phyloP scores from a whole-genome alignment of 2,329 filamentous ascomycete species.

The Fusarium sp. region DNA sequence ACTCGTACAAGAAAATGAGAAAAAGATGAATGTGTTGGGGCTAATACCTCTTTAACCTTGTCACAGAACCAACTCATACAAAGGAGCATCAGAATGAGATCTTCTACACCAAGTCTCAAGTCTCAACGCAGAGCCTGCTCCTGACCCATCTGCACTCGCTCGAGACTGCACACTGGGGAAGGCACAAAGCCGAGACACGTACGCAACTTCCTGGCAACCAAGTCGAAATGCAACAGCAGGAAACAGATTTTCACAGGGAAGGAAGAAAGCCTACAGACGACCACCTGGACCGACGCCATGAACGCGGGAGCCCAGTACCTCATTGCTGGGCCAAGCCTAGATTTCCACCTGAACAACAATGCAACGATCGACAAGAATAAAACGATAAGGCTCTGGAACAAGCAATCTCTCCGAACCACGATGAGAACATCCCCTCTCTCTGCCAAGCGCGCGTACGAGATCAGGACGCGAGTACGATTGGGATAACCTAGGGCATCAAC shows the following conservation, averaged over 20 bases:
- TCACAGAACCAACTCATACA: too few species aligned
- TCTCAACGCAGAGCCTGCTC: neutral
- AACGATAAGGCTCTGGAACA: too few species aligned
- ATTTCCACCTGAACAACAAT: too few species aligned
- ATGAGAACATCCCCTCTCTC: too few species aligned
- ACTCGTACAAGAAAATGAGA: neutral
- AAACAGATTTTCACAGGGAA: neutral
- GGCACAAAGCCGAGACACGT: neutral
- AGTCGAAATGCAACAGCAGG: neutral
- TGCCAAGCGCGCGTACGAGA: neutral
- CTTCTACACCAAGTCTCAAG: neutral
- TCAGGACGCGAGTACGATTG: accelerated
- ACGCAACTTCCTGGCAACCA: neutral
- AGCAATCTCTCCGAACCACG: too few species aligned
- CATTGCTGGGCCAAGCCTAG: neutral
- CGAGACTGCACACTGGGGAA: neutral
- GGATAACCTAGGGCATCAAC: neutral
- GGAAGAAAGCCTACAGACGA: neutral
- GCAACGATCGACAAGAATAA: too few species aligned
- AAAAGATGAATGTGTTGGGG: neutral
- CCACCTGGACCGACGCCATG: too few species aligned
- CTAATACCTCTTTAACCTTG: neutral
- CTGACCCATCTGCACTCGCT: neutral
- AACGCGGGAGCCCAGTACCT: neutral
- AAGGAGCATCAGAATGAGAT: neutral